phyloP scores from a whole-genome alignment of 176 grass and related monocot species.

The Otatea glauca region DNA sequence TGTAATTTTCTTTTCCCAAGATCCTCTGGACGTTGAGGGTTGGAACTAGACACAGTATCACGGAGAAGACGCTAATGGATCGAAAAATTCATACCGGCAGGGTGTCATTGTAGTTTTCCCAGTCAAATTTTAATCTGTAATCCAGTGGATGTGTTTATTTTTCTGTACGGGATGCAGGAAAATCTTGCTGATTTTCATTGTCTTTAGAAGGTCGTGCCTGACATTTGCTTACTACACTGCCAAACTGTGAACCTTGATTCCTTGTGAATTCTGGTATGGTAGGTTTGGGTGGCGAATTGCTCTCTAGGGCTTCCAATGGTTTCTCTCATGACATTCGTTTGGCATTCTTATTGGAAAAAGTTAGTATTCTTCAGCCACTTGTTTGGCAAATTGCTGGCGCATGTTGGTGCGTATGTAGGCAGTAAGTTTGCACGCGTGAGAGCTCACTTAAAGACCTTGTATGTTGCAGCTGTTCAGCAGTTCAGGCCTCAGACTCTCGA shows the following conservation, averaged over 20 bases:
- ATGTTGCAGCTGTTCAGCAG: too few species aligned
- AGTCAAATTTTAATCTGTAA: constrained; percentile 49
- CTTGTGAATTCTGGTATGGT: neutral
- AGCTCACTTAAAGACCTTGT: too few species aligned
- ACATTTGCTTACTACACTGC: neutral
- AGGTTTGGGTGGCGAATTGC: neutral
- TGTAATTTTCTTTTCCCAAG: constrained; percentile 43
- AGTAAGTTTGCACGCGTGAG: too few species aligned
- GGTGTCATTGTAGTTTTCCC: constrained; percentile 36
- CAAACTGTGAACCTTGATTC: neutral
- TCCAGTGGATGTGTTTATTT: constrained; percentile 28
- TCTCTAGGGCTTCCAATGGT: neutral
- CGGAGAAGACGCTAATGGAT: constrained; percentile 1
- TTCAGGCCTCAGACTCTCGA: too few species aligned
- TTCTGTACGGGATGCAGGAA: constrained; percentile 43
- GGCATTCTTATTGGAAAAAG: too few species aligned
- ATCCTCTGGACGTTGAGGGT: constrained; percentile 30
- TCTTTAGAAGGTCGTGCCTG: neutral
- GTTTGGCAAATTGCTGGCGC: too few species aligned
- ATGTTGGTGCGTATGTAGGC: too few species aligned
- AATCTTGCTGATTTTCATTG: constrained; percentile 39
- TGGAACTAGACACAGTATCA: constrained; percentile 34
- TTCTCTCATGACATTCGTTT: neutral
- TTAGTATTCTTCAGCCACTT: too few species aligned
- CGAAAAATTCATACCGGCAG: constrained; percentile 36